These are phyloP conservation scores for Nannizzia gypsea DNA, from an alignment of 2,329 filamentous ascomycete species.

Conservation along the genomic window DNA sequence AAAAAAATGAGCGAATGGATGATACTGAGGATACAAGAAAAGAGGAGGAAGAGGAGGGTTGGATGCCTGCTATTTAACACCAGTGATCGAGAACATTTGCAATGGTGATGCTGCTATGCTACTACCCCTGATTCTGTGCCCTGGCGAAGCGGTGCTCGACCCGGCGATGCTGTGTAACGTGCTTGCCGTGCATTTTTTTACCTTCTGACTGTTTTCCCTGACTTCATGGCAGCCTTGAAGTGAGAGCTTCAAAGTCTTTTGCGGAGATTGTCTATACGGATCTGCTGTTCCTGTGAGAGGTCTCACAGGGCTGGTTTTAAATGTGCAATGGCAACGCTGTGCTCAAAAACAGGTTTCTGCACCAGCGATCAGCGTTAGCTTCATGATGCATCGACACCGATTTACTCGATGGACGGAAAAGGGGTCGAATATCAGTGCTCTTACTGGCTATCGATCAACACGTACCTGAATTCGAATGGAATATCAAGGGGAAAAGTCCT, in stretches of 20 bases:
- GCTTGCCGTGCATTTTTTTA: neutral
- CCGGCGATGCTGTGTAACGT: neutral
- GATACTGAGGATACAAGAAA: neutral
- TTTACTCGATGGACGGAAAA: neutral
- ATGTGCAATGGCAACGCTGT: neutral
- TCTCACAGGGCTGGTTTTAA: neutral
- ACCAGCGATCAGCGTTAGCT: neutral
- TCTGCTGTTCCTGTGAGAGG: constrained; percentile 2
- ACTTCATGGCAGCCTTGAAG: neutral
- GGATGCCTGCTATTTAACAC: neutral
- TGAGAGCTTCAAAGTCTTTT: neutral
- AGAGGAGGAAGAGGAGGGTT: neutral
- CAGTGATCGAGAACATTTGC: neutral
- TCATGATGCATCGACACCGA: neutral
- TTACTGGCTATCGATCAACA: neutral
- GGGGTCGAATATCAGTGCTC: neutral
- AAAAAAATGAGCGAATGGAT: neutral
- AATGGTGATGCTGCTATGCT: neutral
- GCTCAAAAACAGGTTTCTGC: neutral
- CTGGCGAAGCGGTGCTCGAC: neutral
- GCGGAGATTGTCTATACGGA: neutral
- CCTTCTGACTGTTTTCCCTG: neutral
- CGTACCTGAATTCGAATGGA: neutral
- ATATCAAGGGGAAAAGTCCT: no score
- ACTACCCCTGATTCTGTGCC: neutral